phyloP scores from a whole-genome alignment of 805 yeast genomes.

The Suhomyces canberraensis region DNA sequence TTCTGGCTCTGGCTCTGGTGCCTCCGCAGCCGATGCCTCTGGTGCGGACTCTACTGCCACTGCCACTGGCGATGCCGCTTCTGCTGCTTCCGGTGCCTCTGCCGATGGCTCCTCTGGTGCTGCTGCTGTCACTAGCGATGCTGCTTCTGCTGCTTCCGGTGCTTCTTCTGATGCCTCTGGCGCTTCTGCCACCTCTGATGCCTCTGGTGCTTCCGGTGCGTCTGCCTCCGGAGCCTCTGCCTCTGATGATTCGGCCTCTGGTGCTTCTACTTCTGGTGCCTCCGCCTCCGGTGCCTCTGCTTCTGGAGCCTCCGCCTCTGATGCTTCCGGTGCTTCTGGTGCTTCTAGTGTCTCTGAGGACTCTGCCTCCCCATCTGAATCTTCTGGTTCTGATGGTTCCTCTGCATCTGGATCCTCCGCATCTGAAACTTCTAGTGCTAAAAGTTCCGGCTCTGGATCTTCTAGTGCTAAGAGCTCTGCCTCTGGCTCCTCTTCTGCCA shows the following conservation, averaged over 20 bases:
- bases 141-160: conserved; percentile 7
- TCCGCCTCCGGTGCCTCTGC: conserved; percentile 12
- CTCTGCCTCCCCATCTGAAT: conserved; percentile 4
- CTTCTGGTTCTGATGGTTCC: conserved; percentile 2
- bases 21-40: conserved; percentile 8
- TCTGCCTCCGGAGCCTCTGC: conserved; percentile 2
- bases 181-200: conserved; percentile 1
- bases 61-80: conserved; percentile 5
- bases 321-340: conserved; percentile 11
- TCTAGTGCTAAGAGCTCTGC: too few species aligned
- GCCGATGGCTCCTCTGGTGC: conserved; percentile 4
- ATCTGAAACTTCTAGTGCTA: conserved; percentile 8
- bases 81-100: conserved; percentile 6
- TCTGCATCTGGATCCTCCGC: conserved; percentile 7
- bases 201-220: conserved; percentile 1
- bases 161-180: conserved; percentile 6
- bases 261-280: background rate
- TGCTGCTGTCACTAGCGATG: conserved; percentile 5
- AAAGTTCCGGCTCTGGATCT: conserved; percentile 3
- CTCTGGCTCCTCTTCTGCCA: background rate
- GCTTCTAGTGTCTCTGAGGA: conserved; percentile 3
- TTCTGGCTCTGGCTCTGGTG: too few species aligned
- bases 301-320: conserved; percentile 11
- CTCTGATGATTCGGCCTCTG: conserved; percentile 2
- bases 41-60: conserved; percentile 6